Base-by-base conservation (phyloP, 495 filamentous ascomycete genomes). In the Daldinia childiae region DNA sequence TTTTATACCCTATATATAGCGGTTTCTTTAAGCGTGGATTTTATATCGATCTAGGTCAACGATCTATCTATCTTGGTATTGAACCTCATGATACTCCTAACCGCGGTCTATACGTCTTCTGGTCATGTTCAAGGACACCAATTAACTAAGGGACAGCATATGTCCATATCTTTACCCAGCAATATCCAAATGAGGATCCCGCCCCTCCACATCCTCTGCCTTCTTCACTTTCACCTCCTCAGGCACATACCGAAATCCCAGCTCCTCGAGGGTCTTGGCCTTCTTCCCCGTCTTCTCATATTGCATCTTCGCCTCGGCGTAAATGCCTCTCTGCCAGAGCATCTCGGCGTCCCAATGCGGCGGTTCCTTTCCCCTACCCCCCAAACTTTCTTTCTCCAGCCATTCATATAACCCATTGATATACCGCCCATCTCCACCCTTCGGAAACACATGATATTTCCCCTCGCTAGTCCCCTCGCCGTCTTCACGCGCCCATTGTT, bases 331-430 rank as follows among this genome's bases (percentile, higher is more conserved):
- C 68, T 83, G 73, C 92, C 92, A 95, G 30, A 82, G 82, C 67
- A 91, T 81, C 74, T 86, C 85, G 38, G 86, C 84, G 11, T 85
- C 85, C 93, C 93, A 97, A 29, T 76, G 80, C 36, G 88, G 87
- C 21, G 89, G 88, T 61, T 80, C 76, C 11, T 90, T 88, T 1
- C 29, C 29, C 29, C 9, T 9, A 1, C 0, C 29, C 29, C 11
- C 57, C 1, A 27, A 36, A 0, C 36, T 45, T 19, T 48, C 57
- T 0, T 32, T 54, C 36, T 36, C 12, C 6, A 72, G 84, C 89
- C 90, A 91, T 15, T 87, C 84, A 64, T 90, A 82, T 8, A 94
- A 60, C 58, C 83, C 78, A 72, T 97, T 94, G 74, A 97, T 87
- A 64, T 96, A 96, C 9, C 90, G 84, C 0, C 87, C 90, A 78